A percentile compares a stretch with the other conserved stretches of the same genome.
Conservation (phyloP, 345 rosid genomes). For the Eucalyptus lansdowneana region DNA sequence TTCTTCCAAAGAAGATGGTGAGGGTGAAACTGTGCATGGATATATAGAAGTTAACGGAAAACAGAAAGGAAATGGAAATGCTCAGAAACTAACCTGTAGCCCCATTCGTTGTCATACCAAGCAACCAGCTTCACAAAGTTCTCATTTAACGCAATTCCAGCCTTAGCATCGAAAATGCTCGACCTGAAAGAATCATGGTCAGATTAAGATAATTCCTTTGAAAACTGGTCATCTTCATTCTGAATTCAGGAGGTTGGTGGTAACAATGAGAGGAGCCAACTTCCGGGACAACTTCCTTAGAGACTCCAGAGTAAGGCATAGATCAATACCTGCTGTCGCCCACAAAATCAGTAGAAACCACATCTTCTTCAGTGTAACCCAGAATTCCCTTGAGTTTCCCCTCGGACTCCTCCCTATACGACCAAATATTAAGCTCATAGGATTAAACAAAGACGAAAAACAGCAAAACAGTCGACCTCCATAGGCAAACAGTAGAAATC, state of each 20-base stretch:
- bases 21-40: neutral
- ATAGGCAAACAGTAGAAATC: neutral
- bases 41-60: neutral
- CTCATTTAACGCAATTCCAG: constrained; percentile 64
- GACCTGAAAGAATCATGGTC: constrained; percentile 21
- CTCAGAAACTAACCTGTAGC: constrained; percentile 39
- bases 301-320: neutral
- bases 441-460: neutral
- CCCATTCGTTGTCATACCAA: constrained; percentile 85
- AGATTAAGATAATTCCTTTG: neutral
- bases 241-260: neutral
- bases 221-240: neutral
- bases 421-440: neutral
- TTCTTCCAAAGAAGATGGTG: neutral
- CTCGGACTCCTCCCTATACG: constrained; percentile 54
- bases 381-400: constrained; percentile 65
- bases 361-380: constrained; percentile 71
- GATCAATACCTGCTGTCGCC: constrained; percentile 60
- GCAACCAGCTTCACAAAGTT: constrained; percentile 46
- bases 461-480: neutral
- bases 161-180: constrained; percentile 82
- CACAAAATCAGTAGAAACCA: constrained; percentile 64
- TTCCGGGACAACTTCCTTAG: neutral
- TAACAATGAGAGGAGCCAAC: neutral
- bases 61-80: neutral